Conservation (phyloP, 148 eudicot genomes). For the Chenopodium album region DNA sequence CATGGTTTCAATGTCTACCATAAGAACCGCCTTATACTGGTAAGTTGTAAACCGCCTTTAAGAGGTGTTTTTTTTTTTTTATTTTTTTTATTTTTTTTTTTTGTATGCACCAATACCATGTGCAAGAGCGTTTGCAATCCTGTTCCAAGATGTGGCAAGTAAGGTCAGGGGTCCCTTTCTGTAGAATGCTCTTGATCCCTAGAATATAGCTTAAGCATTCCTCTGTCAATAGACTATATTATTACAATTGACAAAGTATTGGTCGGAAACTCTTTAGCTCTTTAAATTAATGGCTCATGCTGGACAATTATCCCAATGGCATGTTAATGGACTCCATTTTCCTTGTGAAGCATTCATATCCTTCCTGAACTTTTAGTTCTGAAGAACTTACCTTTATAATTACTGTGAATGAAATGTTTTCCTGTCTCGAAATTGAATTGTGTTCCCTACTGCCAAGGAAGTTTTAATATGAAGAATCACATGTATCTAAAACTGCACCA, state of each 20-base stretch:
- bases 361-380: too few relatives aligned
- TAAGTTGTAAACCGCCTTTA: conserved; percentile 15
- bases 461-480: neutral
- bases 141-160: neutral
- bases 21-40: conserved; percentile 93
- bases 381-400: neutral
- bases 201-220: neutral
- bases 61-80: neutral
- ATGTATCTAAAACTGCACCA: too few relatives aligned
- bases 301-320: neutral
- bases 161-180: neutral
- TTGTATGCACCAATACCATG: neutral
- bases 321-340: neutral
- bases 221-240: neutral
- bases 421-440: neutral
- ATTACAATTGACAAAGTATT: neutral
- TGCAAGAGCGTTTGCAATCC: neutral
- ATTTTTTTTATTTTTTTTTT: too few relatives aligned
- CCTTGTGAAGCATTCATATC: neutral
- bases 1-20: conserved; percentile 96
- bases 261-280: neutral
- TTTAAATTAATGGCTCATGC: neutral
- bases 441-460: neutral
- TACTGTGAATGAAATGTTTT: neutral
- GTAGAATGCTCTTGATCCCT: neutral